A percentile compares a stretch with the other conserved stretches of the same genome.
These are phyloP conservation scores for Huntiella bhutanensis DNA, from an alignment of 2,329 filamentous ascomycete genomes.

Conservation along the genomic window DNA sequence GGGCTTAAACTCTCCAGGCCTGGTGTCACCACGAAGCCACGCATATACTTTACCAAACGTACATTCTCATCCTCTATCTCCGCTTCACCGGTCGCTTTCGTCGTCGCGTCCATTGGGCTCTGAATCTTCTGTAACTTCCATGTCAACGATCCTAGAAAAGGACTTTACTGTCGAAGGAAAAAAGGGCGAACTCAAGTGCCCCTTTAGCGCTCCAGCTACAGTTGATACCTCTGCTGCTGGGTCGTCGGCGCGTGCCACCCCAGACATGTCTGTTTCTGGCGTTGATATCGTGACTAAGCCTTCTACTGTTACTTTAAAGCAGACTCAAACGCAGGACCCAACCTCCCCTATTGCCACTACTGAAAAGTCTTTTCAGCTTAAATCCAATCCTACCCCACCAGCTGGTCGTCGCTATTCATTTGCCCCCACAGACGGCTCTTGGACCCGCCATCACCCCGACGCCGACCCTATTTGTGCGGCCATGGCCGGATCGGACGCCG, in stretches of 20 bases:
- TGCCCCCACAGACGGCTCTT: slow-evolving; percentile 24
- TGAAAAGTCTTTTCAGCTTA: neutral
- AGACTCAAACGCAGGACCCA: neutral
- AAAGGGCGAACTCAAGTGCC: slow-evolving; percentile 62
- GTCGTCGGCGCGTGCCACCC: neutral
- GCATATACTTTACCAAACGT: slow-evolving; percentile 1
- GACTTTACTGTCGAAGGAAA: slow-evolving; percentile 80
- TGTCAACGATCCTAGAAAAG: slow-evolving; percentile 55
- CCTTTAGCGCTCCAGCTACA: slow-evolving; percentile 37
- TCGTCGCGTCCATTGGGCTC: slow-evolving; percentile 20
- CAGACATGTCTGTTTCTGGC: slow-evolving; percentile 8
- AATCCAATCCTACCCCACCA: slow-evolving; percentile 11
- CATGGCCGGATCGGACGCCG: slow-evolving; percentile 39
- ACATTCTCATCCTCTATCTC: neutral
- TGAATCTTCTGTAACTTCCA: slow-evolving; percentile 30
- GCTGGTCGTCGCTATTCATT: slow-evolving; percentile 18
- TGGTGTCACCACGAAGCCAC: neutral
- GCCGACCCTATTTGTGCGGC: slow-evolving; percentile 43
- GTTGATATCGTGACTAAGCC: neutral
- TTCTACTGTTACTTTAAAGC: neutral
- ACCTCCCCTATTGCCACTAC: neutral
- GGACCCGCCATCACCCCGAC: slow-evolving; percentile 17
- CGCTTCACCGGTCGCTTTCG: slow-evolving; percentile 10
- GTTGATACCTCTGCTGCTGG: no score
- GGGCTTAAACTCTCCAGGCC: neutral